Evolutionary conservation across 495 filamentous ascomycete species (phyloP).

Genomic region (Pyrenula aspistea): DNA sequence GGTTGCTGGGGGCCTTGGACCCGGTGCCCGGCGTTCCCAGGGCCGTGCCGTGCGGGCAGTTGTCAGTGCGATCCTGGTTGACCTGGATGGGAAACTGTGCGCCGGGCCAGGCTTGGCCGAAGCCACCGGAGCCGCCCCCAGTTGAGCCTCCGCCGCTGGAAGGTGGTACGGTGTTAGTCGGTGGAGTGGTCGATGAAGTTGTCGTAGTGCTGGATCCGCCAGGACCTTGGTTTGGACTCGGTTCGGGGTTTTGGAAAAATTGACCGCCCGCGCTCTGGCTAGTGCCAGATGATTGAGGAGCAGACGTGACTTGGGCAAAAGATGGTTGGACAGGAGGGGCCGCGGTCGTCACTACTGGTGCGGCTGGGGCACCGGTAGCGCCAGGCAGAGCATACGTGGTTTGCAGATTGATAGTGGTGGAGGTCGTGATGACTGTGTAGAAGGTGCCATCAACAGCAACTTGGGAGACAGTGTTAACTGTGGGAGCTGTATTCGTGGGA

Average conservation of each 20-base stretch:
- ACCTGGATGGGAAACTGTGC: background rate
- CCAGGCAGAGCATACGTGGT: background rate
- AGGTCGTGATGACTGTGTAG: background rate
- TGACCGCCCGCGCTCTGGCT: background rate
- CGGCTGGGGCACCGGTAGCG: background rate
- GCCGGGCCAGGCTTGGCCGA: background rate
- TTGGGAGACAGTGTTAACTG: background rate
- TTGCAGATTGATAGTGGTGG: background rate
- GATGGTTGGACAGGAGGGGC: background rate
- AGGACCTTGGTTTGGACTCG: background rate
- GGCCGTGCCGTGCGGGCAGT: background rate
- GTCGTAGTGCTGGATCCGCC: background rate
- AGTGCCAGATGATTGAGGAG: background rate
- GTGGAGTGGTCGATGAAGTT: background rate
- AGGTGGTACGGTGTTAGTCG: background rate
- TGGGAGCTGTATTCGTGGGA: background rate
- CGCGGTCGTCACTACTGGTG: background rate
- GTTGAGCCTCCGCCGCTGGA: background rate
- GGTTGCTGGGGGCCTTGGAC: background rate
- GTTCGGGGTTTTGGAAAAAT: background rate
- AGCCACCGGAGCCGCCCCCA: background rate
- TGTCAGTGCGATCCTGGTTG: background rate
- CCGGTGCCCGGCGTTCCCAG: background rate
- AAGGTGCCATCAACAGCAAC: background rate
- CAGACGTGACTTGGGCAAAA: background rate